These are phyloP conservation scores for Croton laevigatus DNA, from an alignment of 441 rosid genomes.

Conservation along the genomic window DNA sequence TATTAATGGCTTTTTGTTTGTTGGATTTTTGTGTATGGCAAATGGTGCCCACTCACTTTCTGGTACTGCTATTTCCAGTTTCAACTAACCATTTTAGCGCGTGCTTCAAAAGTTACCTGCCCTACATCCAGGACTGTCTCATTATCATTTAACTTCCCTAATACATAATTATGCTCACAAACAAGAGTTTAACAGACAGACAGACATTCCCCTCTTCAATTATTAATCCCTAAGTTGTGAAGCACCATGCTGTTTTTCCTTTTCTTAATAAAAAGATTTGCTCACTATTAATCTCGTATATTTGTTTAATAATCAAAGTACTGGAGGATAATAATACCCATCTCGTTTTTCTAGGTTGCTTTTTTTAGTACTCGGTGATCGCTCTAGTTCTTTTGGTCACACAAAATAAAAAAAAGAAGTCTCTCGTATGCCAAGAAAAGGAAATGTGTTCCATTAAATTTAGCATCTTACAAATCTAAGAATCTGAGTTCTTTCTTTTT, in stretches of 20 bases:
- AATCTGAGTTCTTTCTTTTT: too few relatives aligned
- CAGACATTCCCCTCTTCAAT: slow-evolving; percentile 19
- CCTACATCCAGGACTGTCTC: slow-evolving; percentile 12
- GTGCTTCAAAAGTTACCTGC: slow-evolving; percentile 1
- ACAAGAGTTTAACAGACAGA: background rate
- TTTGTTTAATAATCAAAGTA: background rate
- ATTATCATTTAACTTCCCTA: background rate
- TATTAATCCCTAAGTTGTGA: slow-evolving; percentile 18
- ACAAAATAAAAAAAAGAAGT: too few relatives aligned
- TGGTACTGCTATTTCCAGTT: background rate
- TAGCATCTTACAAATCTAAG: too few relatives aligned
- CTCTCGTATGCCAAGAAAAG: too few relatives aligned
- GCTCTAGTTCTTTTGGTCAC: background rate
- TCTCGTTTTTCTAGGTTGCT: background rate
- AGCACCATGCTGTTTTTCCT: background rate
- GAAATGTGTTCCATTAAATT: too few relatives aligned
- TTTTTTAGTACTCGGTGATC: background rate
- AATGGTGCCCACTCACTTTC: slow-evolving; percentile 10
- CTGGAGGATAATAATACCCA: background rate
- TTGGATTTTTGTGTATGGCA: slow-evolving; percentile 17
- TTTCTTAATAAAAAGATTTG: background rate
- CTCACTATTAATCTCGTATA: background rate
- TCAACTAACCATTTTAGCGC: slow-evolving; percentile 12
- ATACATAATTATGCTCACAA: background rate
- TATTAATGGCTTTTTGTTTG: background rate